Conservation (phyloP, 2,329 filamentous ascomycete species). For the Penicillium psychrosexuale region DNA sequence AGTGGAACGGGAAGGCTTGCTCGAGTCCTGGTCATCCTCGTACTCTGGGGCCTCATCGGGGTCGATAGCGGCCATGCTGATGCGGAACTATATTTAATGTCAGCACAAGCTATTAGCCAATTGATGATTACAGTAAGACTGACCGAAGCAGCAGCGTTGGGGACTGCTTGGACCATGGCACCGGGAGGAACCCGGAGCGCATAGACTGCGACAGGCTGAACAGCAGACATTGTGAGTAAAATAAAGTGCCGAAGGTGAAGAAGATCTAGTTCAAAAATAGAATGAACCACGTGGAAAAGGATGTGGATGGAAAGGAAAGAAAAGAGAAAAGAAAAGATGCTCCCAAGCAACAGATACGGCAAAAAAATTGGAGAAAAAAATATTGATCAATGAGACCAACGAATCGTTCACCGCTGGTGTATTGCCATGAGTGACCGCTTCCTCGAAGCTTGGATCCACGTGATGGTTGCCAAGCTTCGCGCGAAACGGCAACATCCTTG, state of each 20-base stretch:
- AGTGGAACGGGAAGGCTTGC: conserved; percentile 70
- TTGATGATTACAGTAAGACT: conserved; percentile 40
- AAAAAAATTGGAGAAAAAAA: conserved; percentile 12
- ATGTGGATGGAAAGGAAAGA: conserved; percentile 19
- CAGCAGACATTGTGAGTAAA: conserved; percentile 43
- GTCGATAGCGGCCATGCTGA: conserved; percentile 98
- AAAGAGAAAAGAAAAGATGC: conserved; percentile 22
- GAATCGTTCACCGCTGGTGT: conserved; percentile 14
- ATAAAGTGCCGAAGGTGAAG: conserved; percentile 7
- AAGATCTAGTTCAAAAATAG: conserved; percentile 19
- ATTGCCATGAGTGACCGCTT: conserved; percentile 17
- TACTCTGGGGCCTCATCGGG: conserved; percentile 72
- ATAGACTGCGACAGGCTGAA: conserved; percentile 73
- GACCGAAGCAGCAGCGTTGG: conserved; percentile 80
- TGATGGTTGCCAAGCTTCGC: conserved; percentile 13
- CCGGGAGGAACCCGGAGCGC: conserved; percentile 87
- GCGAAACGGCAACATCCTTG: neutral
- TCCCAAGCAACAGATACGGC: conserved; percentile 16
- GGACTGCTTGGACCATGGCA: conserved; percentile 72
- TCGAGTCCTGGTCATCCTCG: conserved; percentile 60
- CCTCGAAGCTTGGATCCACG: conserved; percentile 6
- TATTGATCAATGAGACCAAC: conserved; percentile 16
- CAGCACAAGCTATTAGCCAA: neutral
- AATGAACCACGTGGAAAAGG: conserved; percentile 23
- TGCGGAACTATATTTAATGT: conserved; percentile 67